Evolutionary conservation across 164 flowering plant species (phyloP).

Genomic region (Hamamelis virginiana): DNA sequence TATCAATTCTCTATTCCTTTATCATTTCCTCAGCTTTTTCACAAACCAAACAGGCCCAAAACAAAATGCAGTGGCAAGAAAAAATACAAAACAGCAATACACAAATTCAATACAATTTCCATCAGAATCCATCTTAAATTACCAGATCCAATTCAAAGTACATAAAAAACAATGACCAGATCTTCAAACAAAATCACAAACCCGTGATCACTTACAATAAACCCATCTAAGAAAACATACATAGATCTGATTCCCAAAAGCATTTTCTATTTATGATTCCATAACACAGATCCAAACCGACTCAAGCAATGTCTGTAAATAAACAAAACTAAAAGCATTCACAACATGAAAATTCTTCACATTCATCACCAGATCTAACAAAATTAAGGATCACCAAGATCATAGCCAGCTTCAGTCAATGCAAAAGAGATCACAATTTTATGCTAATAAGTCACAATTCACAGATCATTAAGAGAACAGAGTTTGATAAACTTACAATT

Average conservation of each 20-base stretch:
- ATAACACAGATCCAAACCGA: background rate
- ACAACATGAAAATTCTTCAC: background rate
- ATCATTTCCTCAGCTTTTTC: no score
- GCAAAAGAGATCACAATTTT: no score
- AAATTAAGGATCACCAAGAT: slow-evolving; percentile 12
- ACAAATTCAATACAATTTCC: background rate
- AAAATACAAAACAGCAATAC: background rate
- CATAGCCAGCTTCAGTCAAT: background rate
- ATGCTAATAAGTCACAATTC: slow-evolving; percentile 6
- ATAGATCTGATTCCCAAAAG: background rate
- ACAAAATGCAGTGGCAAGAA: background rate
- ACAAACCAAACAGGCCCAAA: background rate
- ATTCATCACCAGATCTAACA: slow-evolving; percentile 19
- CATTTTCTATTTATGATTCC: background rate
- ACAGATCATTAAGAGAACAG: slow-evolving; percentile 1
- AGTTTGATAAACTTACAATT: slow-evolving; percentile 8
- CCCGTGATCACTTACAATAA: background rate
- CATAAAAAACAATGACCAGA: background rate
- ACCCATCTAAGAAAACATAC: background rate
- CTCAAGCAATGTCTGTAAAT: background rate
- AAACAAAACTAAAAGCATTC: background rate
- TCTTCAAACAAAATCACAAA: slow-evolving; percentile 1
- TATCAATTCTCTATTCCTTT: no score
- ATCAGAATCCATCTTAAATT: background rate
- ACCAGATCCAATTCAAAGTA: slow-evolving; percentile 11